Percentiles rank a stretch among this genome's conserved stretches.
Evolutionary conservation across 257 asterid species (phyloP).

Genomic region (Solanum bulbocastanum): DNA sequence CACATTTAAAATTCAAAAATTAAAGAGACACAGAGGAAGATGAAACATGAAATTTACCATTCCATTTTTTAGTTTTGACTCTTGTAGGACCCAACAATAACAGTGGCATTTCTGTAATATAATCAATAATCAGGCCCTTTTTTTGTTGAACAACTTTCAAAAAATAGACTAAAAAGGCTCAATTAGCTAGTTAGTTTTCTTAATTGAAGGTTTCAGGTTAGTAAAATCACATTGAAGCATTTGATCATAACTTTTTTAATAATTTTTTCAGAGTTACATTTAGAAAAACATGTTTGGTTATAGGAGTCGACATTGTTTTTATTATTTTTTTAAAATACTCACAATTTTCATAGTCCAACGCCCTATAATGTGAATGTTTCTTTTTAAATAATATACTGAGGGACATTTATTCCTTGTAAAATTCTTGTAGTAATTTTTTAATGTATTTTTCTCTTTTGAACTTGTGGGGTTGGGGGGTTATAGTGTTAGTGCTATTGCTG

Average conservation of each 20-base stretch:
- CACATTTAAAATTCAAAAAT: background rate
- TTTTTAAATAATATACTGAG: background rate
- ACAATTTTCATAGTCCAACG: background rate
- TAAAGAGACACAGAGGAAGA: background rate
- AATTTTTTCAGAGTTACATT: too few relatives aligned
- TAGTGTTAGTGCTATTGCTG: slow-evolving; percentile 4
- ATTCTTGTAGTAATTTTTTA: background rate
- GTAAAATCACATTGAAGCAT: background rate
- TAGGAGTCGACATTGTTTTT: too few relatives aligned
- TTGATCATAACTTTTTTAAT: background rate
- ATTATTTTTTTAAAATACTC: background rate
- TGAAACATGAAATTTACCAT: background rate
- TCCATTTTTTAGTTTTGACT: background rate
- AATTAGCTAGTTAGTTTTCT: background rate
- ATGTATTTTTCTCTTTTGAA: background rate
- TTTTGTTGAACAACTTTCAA: background rate
- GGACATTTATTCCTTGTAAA: slow-evolving; percentile 14
- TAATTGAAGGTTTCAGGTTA: background rate
- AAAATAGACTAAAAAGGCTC: background rate
- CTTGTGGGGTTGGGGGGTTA: background rate
- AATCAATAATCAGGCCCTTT: background rate
- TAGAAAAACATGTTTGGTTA: too few relatives aligned
- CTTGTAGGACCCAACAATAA: background rate
- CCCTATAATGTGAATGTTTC: background rate
- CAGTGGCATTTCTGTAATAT: background rate